Base-by-base conservation (phyloP, 202 grass and related monocot genomes). In the Bolboschoenoplectus hybrid region DNA sequence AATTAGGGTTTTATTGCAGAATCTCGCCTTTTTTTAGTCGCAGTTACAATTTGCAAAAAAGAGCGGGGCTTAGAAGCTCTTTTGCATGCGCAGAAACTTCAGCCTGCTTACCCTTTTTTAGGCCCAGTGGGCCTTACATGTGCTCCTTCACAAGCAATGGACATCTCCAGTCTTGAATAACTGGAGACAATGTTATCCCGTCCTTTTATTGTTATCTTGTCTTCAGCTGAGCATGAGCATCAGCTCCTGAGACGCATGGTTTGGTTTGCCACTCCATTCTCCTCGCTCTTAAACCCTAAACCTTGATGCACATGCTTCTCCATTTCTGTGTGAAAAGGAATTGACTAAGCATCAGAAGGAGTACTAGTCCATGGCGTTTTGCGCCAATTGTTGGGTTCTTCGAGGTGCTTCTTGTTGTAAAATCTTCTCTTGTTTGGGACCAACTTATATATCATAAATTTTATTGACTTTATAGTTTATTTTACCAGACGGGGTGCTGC, bases 301-400 rank as follows among this genome's bases (percentile, higher is more conserved):
- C 63, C 81, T 69, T 70, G 5, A 36, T 52, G 14, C 81, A n/a
- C 20, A 39, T 36, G 43, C 81, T 16, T 63, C 52, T 9, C 19
- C 44, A 83, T 38, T 64, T 51, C 43, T 20, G 5, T 51, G 20
- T 11, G 35, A 34, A 34, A 47, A 51, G 6, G 60, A 36, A 51
- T 44, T 44, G 5, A 44, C 5, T 44, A 32, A 43, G 36, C 80
- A 39, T 44, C 2, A 44, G 5, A 40, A 69, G 11, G 32, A 17
- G 14, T 49, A 10, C 32, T 39, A 56, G 6, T 20, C 45, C 41
- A 89, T 89, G 87, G 53, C 75, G 26, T 85, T 85, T 74, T 89
- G 67, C 52, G 73, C 87, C 13, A 75, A 75, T 82, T 80, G 64
- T 32, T 89, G 51, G 83, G 50, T 89, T 57, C 84, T 85, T 56